phyloP scores from a whole-genome alignment of 2,329 filamentous ascomycete genomes.

The Penicillium corylophilum region DNA sequence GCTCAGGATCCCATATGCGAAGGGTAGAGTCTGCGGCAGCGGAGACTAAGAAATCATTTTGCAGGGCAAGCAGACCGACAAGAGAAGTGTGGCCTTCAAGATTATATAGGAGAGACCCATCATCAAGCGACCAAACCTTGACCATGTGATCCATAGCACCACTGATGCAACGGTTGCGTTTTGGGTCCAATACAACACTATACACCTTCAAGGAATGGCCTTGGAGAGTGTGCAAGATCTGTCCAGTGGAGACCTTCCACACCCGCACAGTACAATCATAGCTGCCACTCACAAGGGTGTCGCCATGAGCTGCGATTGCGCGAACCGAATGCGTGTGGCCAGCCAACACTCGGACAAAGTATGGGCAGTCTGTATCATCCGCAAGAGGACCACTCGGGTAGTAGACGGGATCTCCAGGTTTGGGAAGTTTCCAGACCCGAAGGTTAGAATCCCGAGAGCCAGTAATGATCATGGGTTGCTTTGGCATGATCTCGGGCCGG shows the following conservation, averaged over 20 bases:
- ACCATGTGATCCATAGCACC: conserved; percentile 98
- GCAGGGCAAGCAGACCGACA: conserved; percentile 86
- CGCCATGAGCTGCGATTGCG: conserved; percentile 89
- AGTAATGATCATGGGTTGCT: conserved; percentile 94
- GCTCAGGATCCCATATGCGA: conserved; percentile 95
- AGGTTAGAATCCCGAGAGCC: conserved; percentile 93
- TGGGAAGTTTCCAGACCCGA: conserved; percentile 89
- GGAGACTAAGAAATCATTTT: conserved; percentile 85
- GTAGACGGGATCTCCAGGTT: conserved; percentile 72
- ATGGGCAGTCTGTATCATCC: conserved; percentile 77
- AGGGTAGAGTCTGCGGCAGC: conserved; percentile 94
- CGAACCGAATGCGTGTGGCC: conserved; percentile 93
- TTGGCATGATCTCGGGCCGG: conserved; percentile 80
- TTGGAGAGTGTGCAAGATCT: conserved; percentile 76
- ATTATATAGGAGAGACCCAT: conserved; percentile 79
- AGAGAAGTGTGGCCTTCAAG: conserved; percentile 90
- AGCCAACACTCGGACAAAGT: conserved; percentile 82
- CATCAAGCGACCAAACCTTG: conserved; percentile 94
- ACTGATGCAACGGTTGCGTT: conserved; percentile 91
- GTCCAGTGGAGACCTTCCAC: conserved; percentile 95
- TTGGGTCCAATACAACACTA: conserved; percentile 89
- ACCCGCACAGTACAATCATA: conserved; percentile 95
- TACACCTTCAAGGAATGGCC: conserved; percentile 95
- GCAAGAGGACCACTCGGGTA: conserved; percentile 76
- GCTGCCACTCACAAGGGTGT: conserved; percentile 94